Conservation (phyloP, 192 early-diverging fungal genomes). For the Coemansia sp. region DNA sequence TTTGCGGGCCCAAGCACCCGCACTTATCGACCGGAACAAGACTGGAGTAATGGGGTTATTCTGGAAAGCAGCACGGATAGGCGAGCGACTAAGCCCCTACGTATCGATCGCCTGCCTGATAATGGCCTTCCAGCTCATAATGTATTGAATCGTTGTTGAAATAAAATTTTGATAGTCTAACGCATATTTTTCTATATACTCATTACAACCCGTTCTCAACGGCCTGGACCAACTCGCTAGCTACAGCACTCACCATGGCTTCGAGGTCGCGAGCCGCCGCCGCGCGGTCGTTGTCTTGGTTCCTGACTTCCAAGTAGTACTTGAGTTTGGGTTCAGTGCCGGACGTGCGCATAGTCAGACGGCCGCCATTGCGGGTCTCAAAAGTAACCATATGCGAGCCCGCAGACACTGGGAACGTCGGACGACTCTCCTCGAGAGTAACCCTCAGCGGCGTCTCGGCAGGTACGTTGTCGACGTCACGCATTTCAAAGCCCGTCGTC, state of each 20-base stretch:
- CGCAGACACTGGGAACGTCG: slow-evolving; percentile 71
- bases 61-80: slow-evolving; percentile 95
- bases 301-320: slow-evolving; percentile 73
- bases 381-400: slow-evolving; percentile 93
- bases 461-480: slow-evolving; percentile 42
- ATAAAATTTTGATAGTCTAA: not conserved
- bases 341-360: slow-evolving; percentile 69
- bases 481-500: slow-evolving; percentile 84
- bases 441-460: not conserved
- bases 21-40: slow-evolving; percentile 85
- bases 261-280: slow-evolving; percentile 56
- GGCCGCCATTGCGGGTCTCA: slow-evolving; percentile 66
- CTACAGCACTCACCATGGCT: slow-evolving; percentile 57
- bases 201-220: slow-evolving; percentile 30
- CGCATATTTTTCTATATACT: not conserved
- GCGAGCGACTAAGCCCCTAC: slow-evolving; percentile 93
- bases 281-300: slow-evolving; percentile 40
- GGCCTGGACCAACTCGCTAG: slow-evolving; percentile 45
- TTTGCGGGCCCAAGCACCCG: slow-evolving; percentile 84
- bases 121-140: slow-evolving; percentile 77
- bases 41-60: slow-evolving; percentile 85
- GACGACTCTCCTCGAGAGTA: slow-evolving; percentile 47
- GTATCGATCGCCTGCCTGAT: slow-evolving; percentile 86
- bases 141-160: slow-evolving; percentile 25
- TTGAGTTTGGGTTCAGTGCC: slow-evolving; percentile 95